phyloP scores from a whole-genome alignment of 2,329 filamentous ascomycete genomes.

The Didymella exigua region DNA sequence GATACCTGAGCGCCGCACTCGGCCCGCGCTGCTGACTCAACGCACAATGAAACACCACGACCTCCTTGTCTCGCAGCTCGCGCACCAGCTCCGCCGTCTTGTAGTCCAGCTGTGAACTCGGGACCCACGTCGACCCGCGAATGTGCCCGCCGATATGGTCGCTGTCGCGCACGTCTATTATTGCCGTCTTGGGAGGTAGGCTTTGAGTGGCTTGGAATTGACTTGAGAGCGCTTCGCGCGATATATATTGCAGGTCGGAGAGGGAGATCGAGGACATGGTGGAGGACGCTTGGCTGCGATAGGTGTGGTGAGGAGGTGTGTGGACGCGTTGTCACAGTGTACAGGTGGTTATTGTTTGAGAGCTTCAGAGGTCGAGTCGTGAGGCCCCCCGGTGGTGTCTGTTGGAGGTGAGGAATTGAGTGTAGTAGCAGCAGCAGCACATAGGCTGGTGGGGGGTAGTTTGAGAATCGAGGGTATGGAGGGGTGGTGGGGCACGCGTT shows the following conservation, averaged over 20 bases:
- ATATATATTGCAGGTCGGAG: slow-evolving; percentile 68
- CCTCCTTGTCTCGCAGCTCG: slow-evolving; percentile 75
- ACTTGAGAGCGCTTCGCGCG: slow-evolving; percentile 67
- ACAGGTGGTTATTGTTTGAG: too few species aligned
- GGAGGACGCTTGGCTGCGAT: background rate
- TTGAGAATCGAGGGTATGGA: too few species aligned
- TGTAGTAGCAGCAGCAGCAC: too few species aligned
- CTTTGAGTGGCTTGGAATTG: slow-evolving; percentile 42
- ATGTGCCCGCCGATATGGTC: slow-evolving; percentile 95
- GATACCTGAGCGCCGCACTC: slow-evolving; percentile 78
- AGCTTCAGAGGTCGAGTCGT: background rate
- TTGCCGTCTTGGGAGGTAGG: slow-evolving; percentile 58
- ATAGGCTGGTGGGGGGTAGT: too few species aligned
- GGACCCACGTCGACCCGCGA: slow-evolving; percentile 74
- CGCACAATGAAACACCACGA: slow-evolving; percentile 92
- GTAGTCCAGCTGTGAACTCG: slow-evolving; percentile 73
- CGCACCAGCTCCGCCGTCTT: slow-evolving; percentile 83
- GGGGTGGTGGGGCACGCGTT: slow-evolving; percentile 8
- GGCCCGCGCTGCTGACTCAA: slow-evolving; percentile 91
- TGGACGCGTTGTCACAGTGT: too few species aligned
- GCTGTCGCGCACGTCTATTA: slow-evolving; percentile 89
- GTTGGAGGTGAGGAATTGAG: background rate
- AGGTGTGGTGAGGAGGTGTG: background rate
- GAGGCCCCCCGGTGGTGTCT: background rate
- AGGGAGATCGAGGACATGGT: slow-evolving; percentile 63